These are phyloP conservation scores for Glycine soja DNA, from an alignment of 306 rosid species.

Conservation along the genomic window DNA sequence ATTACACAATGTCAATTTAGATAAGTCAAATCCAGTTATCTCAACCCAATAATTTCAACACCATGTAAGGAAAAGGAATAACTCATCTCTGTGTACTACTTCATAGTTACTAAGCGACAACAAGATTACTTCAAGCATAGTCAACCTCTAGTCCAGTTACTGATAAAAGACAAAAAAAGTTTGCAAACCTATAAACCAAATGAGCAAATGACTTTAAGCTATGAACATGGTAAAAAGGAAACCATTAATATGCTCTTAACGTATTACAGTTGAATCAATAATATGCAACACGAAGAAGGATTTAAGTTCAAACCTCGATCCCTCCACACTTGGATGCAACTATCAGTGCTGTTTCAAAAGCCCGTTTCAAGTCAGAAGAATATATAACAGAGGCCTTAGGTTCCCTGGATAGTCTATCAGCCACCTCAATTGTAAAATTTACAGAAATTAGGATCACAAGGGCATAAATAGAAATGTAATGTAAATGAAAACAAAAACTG, in stretches of 20 bases:
- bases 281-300: slow-evolving; percentile 39
- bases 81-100: neutral
- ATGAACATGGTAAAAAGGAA: slow-evolving; percentile 31
- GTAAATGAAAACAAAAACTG: slow-evolving; percentile 19
- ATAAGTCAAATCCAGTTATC: neutral
- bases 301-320: slow-evolving; percentile 65
- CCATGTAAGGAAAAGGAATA: slow-evolving; percentile 14
- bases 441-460: slow-evolving; percentile 35
- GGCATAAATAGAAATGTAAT: slow-evolving; percentile 16
- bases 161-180: slow-evolving; percentile 24
- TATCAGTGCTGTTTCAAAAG: slow-evolving; percentile 80
- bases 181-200: slow-evolving; percentile 26
- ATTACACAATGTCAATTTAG: neutral
- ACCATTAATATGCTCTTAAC: slow-evolving; percentile 4
- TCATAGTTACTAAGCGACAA: slow-evolving; percentile 24
- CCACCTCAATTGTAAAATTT: slow-evolving; percentile 68
- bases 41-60: slow-evolving; percentile 9
- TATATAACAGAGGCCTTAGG: slow-evolving; percentile 69
- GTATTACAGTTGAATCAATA: slow-evolving; percentile 15
- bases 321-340: slow-evolving; percentile 82
- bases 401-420: slow-evolving; percentile 76
- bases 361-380: slow-evolving; percentile 93
- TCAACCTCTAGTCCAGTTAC: slow-evolving; percentile 6
- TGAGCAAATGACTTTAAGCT: slow-evolving; percentile 39
- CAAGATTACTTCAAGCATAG: slow-evolving; percentile 30